A percentile compares a stretch with the other conserved stretches of the same genome.
These are phyloP conservation scores for Fagopyrum tataricum DNA, from an alignment of 148 eudicot species.

Conservation along the genomic window DNA sequence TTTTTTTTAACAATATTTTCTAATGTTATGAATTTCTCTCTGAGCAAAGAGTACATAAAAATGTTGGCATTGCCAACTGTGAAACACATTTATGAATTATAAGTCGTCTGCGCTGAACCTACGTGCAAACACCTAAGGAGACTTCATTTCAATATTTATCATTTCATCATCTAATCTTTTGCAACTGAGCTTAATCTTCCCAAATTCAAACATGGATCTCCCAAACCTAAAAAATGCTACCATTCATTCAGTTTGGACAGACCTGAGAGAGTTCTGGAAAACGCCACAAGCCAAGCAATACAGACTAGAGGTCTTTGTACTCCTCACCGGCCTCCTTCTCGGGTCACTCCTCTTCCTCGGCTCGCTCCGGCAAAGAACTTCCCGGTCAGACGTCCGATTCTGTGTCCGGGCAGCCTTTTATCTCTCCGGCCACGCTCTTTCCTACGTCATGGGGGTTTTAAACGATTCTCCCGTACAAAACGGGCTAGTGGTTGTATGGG, in stretches of 20 bases:
- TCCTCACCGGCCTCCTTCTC: slow-evolving; percentile 1
- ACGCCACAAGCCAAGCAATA: neutral
- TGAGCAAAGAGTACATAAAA: neutral
- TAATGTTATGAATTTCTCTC: neutral
- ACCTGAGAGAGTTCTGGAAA: neutral
- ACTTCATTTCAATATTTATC: neutral
- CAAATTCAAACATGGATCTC: neutral
- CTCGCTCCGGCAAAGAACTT: neutral
- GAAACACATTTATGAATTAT: neutral
- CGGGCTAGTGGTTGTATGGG: neutral
- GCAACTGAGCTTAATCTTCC: neutral
- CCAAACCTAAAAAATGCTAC: neutral
- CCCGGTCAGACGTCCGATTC: neutral
- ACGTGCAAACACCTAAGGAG: neutral
- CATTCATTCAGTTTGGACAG: neutral
- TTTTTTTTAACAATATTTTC: too few relatives aligned
- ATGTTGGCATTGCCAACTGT: neutral
- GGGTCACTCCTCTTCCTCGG: slow-evolving; percentile 4
- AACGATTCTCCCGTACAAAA: neutral
- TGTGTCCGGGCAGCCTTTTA: slow-evolving; percentile 7
- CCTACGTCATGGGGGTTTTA: neutral
- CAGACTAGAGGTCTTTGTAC: neutral
- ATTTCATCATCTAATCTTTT: neutral
- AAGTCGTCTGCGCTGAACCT: neutral
- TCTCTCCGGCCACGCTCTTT: slow-evolving; percentile 5